A percentile compares a stretch with the other conserved stretches of the same genome.
Evolutionary conservation across 306 rosid species (phyloP).

Genomic region (Argentina anserina): DNA sequence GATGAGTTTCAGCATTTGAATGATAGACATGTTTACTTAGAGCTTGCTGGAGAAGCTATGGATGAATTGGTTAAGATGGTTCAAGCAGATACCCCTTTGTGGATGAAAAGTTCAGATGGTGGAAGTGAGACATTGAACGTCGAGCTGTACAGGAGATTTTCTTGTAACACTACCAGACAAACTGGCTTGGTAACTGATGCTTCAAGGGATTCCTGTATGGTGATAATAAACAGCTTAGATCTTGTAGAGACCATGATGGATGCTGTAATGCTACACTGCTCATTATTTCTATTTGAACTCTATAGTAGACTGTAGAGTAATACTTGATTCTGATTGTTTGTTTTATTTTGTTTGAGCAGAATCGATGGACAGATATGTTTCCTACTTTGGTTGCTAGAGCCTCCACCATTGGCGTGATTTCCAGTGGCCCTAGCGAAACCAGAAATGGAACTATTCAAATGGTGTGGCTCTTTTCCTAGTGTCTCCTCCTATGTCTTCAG

Average conservation of each 20-base stretch:
- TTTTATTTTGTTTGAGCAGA: slow-evolving; percentile 38
- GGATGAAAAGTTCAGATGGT: slow-evolving; percentile 58
- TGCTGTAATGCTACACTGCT: slow-evolving; percentile 44
- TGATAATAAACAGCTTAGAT: slow-evolving; percentile 46
- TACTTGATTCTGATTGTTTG: not conserved
- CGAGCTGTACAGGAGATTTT: slow-evolving; percentile 59
- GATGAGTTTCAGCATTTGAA: slow-evolving; percentile 25
- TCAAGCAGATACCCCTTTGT: slow-evolving; percentile 51
- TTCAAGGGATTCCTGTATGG: slow-evolving; percentile 46
- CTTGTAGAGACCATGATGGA: slow-evolving; percentile 68
- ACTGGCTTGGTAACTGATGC: slow-evolving; percentile 55
- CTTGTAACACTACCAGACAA: slow-evolving; percentile 42
- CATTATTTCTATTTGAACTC: slow-evolving; percentile 5
- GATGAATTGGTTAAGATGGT: slow-evolving; percentile 71
- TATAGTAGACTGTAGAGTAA: not conserved
- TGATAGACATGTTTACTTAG: slow-evolving; percentile 42
- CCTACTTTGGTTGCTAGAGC: slow-evolving; percentile 62
- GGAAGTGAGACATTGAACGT: slow-evolving; percentile 51
- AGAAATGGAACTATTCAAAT: slow-evolving; percentile 63
- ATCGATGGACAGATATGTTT: slow-evolving; percentile 79
- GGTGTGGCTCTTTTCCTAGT: slow-evolving; percentile 42
- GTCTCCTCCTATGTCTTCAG: not conserved
- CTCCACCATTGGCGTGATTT: slow-evolving; percentile 44
- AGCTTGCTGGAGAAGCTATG: slow-evolving; percentile 72
- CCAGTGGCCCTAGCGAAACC: slow-evolving; percentile 50